A percentile compares a stretch with the other conserved stretches of the same genome.
phyloP scores from a whole-genome alignment of 495 filamentous ascomycete genomes.

The Lasiosphaeriaceae sp. region DNA sequence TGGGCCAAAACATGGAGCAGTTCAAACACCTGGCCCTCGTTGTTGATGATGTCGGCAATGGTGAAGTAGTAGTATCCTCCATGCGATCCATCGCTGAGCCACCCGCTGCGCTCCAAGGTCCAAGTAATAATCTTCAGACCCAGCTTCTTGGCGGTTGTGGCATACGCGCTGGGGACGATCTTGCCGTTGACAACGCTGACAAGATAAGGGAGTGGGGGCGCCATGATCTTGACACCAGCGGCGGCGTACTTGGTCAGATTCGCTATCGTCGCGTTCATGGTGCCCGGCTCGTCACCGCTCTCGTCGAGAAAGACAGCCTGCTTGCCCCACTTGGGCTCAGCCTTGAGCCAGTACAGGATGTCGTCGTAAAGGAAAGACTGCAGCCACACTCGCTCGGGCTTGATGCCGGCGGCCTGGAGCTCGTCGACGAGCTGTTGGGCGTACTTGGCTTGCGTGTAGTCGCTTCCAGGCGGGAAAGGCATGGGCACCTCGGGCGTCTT shows the following conservation, averaged over 20 bases:
- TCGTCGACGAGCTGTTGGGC: slow-evolving; percentile 57
- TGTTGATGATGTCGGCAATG: slow-evolving; percentile 47
- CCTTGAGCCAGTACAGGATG: slow-evolving; percentile 57
- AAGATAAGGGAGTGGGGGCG: slow-evolving; percentile 40
- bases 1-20: slow-evolving; percentile 55
- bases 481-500: slow-evolving; percentile 57
- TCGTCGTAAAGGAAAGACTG: slow-evolving; percentile 60
- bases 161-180: slow-evolving; percentile 42
- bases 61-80: slow-evolving; percentile 53
- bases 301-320: slow-evolving; percentile 59
- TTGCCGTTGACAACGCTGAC: slow-evolving; percentile 34
- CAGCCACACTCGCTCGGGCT: slow-evolving; percentile 52
- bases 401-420: slow-evolving; percentile 49
- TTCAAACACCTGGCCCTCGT: slow-evolving; percentile 56
- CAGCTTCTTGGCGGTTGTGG: slow-evolving; percentile 44
- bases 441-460: slow-evolving; percentile 55
- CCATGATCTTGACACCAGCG: slow-evolving; percentile 40
- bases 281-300: slow-evolving; percentile 45
- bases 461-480: slow-evolving; percentile 49
- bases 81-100: slow-evolving; percentile 41
- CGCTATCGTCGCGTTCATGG: slow-evolving; percentile 41
- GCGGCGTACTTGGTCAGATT: slow-evolving; percentile 42
- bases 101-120: slow-evolving; percentile 58
- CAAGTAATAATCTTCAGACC: slow-evolving; percentile 57
- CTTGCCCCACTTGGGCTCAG: slow-evolving; percentile 51